Conservation (phyloP, 2,329 filamentous ascomycete species). For the Epicoccum nigrum region DNA sequence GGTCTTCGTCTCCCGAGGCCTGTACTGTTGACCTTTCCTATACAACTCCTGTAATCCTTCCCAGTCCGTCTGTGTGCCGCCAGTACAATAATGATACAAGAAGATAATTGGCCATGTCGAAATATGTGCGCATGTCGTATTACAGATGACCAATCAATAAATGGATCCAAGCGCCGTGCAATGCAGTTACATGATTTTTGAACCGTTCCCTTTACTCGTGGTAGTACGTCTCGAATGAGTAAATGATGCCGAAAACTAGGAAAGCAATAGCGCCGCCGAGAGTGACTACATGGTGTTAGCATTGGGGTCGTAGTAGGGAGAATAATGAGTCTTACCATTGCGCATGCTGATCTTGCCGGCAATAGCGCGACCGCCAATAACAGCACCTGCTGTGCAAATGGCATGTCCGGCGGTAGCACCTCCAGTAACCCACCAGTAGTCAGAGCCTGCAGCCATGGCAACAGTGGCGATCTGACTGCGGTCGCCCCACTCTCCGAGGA, state of each 20-base stretch:
- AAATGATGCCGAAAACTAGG: conserved; percentile 88
- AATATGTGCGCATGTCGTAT: conserved; percentile 18
- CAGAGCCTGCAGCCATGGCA: conserved; percentile 96
- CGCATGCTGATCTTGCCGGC: conserved; percentile 93
- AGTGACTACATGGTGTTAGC: conserved; percentile 68
- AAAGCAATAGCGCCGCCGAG: conserved; percentile 91
- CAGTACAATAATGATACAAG: conserved; percentile 15
- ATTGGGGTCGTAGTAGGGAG: not conserved
- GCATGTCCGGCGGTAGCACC: conserved; percentile 87
- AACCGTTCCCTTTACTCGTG: conserved; percentile 40
- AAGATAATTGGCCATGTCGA: conserved; percentile 2
- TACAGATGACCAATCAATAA: conserved; percentile 25
- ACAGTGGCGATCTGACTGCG: conserved; percentile 97
- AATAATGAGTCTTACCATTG: conserved; percentile 73
- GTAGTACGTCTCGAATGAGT: conserved; percentile 79
- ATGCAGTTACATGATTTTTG: conserved; percentile 24
- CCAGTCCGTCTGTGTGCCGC: conserved; percentile 1
- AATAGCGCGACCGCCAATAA: conserved; percentile 89
- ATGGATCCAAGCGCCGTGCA: conserved; percentile 28
- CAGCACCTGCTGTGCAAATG: conserved; percentile 88
- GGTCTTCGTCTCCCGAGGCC: not conserved
- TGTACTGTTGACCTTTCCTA: not conserved
- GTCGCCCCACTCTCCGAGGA: conserved; percentile 97
- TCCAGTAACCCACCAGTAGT: conserved; percentile 98
- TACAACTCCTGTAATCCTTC: conserved; percentile 3